Base-by-base conservation (phyloP, 148 eudicot species). In the Rhododendron ferrugineum region DNA sequence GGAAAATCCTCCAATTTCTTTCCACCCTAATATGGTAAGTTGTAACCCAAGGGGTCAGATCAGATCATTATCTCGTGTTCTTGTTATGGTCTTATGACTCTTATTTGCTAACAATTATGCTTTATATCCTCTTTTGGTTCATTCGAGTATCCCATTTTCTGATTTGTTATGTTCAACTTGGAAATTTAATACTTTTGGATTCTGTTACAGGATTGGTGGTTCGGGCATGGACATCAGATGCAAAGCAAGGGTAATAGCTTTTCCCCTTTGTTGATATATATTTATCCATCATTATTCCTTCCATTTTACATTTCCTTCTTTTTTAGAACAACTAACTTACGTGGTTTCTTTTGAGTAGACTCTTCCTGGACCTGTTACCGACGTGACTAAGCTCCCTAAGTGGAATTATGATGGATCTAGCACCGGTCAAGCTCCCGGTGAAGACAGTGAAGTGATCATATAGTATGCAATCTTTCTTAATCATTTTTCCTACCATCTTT, bases 211-310 rank as follows among this genome's bases (percentile, higher is more conserved):
- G 99, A 93, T 96, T 78, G 99, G 99, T 79, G 99, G 99, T 72
- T 92, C 99, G 28, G 99, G 99, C 37, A 86, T 93, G 94, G 99
- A 96, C 62, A 52, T 96, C 81, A 91, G 99, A 87, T 94, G 99
- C 93, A 96, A 96, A 92, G 97, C 95, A 66, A 96, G 93, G 94
- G 99, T 96, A 93, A 86, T 54, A 2, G 44, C 34, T 44, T 54
- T 77, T 40, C 5, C 9, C 13, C 34, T 8, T 36, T 16, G 0
- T 0, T 0, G 30, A 34, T 64, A 22, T 9, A 15, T 70, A 4
- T 18, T 80, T 54, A 13, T 26, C 22, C 6, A 30, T 56, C 26
- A 14, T 86, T 82, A 44, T 68, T 76, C 18, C 46, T 23, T 13
- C 42, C 80, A 30, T 77, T 74, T 44, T 30, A 11, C 11, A 18